phyloP scores from a whole-genome alignment of 2,329 filamentous ascomycete genomes.

The Botrytis paeoniae region DNA sequence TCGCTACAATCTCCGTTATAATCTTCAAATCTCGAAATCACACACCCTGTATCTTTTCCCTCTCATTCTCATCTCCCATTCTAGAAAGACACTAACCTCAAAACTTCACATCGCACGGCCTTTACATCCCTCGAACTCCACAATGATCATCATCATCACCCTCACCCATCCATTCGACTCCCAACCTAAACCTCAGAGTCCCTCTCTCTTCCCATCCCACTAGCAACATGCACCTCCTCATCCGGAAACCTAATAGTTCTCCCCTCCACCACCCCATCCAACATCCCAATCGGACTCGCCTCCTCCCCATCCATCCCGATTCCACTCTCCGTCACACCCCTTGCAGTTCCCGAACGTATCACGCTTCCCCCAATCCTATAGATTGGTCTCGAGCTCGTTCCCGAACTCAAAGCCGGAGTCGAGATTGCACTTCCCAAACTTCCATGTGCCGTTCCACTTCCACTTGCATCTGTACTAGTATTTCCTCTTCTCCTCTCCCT shows the following conservation, averaged over 20 bases:
- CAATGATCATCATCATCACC: no score
- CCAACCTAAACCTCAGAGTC: background rate
- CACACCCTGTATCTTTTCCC: background rate
- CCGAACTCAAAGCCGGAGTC: slow-evolving; percentile 3
- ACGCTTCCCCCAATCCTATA: slow-evolving; percentile 44
- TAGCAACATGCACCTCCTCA: slow-evolving; percentile 32
- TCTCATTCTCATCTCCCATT: background rate
- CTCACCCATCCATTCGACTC: background rate
- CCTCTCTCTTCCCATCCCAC: background rate
- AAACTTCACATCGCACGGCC: background rate
- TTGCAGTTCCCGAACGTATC: slow-evolving; percentile 17
- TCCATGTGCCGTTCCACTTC: background rate
- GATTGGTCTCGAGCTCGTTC: slow-evolving; percentile 29
- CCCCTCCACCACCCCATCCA: slow-evolving; percentile 16
- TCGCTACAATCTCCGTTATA: background rate
- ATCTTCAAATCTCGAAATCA: background rate
- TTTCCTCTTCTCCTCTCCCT: slow-evolving; percentile 6
- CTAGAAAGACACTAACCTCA: background rate
- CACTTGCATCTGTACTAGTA: background rate
- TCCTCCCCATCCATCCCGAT: background rate
- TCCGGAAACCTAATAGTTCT: slow-evolving; percentile 48
- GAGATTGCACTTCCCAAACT: background rate
- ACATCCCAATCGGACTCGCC: background rate
- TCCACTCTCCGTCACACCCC: background rate
- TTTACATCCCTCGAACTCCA: no score